Percentiles rank a stretch among this genome's conserved stretches.
Evolutionary conservation across 2,329 filamentous ascomycete species (phyloP).

Genomic region (Thelonectria rubi): DNA sequence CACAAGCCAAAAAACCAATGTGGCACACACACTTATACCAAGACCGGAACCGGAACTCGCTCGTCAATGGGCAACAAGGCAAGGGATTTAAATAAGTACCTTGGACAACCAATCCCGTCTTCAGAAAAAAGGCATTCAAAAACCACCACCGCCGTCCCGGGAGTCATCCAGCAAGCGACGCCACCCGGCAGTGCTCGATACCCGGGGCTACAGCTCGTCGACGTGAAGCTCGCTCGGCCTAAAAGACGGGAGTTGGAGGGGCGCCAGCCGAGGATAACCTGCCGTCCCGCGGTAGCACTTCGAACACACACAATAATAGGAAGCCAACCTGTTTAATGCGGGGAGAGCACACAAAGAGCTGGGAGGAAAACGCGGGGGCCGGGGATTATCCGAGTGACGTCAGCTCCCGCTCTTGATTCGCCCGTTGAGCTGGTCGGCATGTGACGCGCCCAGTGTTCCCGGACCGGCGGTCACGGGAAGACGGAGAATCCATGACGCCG

Average conservation of each 20-base stretch:
- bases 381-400: constrained; percentile 44
- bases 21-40: constrained; percentile 6
- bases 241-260: too few species aligned
- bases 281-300: constrained; percentile 18
- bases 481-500: constrained; percentile 30
- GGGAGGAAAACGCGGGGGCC: constrained; percentile 15
- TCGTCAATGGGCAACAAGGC: not conserved
- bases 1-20: constrained; percentile 14
- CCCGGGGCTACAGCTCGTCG: constrained; percentile 14
- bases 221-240: constrained; percentile 16
- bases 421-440: constrained; percentile 23
- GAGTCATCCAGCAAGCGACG: constrained; percentile 7
- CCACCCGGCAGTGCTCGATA: constrained; percentile 6
- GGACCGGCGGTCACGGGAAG: not conserved
- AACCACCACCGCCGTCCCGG: not conserved
- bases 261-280: constrained; percentile 31
- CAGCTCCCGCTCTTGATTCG: constrained; percentile 20
- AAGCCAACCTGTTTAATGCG: constrained; percentile 21
- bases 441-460: constrained; percentile 31
- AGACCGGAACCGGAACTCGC: not conserved
- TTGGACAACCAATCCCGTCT: not conserved
- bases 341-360: constrained; percentile 10
- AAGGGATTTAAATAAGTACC: too few species aligned
- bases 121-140: not conserved
- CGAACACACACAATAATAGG: not conserved